Evolutionary conservation across 163 green algal species (phyloP).

Genomic region (Scenedesmus sp.): DNA sequence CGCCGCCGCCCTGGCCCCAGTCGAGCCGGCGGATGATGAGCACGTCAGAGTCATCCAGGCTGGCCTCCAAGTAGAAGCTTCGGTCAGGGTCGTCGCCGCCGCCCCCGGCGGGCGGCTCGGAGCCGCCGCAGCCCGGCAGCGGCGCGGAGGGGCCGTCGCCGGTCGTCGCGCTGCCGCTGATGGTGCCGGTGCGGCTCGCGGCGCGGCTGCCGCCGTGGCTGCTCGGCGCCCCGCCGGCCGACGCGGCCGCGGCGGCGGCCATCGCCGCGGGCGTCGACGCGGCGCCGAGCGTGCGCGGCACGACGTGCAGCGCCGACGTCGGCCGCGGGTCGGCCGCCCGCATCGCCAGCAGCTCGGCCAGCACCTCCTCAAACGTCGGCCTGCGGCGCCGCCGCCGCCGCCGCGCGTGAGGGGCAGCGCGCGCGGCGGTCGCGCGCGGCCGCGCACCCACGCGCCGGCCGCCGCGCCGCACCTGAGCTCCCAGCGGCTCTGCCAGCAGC

Average conservation of each 20-base stretch:
- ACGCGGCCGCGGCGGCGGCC: not conserved
- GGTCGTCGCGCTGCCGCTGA: not conserved
- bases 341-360: slow-evolving; percentile 34
- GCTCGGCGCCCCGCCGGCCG: not conserved
- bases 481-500: slow-evolving; percentile 29
- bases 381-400: not conserved
- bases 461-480: not conserved
- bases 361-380: slow-evolving; percentile 22
- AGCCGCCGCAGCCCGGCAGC: not conserved
- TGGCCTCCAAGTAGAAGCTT: slow-evolving; percentile 5
- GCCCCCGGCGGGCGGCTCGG: not conserved
- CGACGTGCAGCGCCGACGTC: slow-evolving; percentile 20
- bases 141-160: not conserved
- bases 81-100: not conserved
- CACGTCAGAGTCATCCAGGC: not conserved
- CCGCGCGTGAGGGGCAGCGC: too few species aligned
- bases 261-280: not conserved
- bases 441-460: not conserved
- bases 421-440: too few species aligned
- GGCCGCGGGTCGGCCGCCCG: slow-evolving; percentile 1
- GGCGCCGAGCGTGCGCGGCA: not conserved
- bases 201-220: not conserved
- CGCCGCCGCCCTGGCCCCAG: not conserved
- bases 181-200: not conserved
- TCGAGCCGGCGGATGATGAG: not conserved